These are phyloP conservation scores for Pythium monospermum DNA, from an alignment of 352 stramenopile genomes.

Conservation along the genomic window DNA sequence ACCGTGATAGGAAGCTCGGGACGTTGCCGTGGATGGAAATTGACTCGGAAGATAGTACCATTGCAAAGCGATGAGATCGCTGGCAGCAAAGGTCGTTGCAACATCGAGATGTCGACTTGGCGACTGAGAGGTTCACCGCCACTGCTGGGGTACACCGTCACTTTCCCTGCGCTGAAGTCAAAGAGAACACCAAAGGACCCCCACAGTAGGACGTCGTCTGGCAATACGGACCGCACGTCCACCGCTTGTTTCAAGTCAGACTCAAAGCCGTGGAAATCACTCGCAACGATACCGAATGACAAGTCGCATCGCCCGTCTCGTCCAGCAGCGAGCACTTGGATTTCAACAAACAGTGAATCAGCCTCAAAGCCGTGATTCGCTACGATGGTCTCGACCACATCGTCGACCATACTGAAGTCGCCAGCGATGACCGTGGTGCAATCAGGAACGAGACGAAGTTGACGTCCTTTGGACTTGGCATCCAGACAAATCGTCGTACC, in stretches of 20 bases:
- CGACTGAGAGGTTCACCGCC: conserved; percentile 33
- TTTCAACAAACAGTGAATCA: conserved; percentile 50
- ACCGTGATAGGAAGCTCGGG: conserved; percentile 38
- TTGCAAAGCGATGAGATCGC: conserved; percentile 70
- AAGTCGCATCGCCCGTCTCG: conserved; percentile 40
- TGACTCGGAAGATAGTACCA: conserved; percentile 49
- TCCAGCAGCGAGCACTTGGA: conserved; percentile 48
- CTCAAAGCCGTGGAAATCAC: conserved; percentile 30
- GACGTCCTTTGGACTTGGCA: conserved; percentile 43
- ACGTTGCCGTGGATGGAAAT: conserved; percentile 60
- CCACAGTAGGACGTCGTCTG: conserved; percentile 30
- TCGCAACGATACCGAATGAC: conserved; percentile 46
- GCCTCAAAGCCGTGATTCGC: conserved; percentile 45
- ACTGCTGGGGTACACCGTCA: conserved; percentile 51
- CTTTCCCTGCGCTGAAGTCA: conserved; percentile 58
- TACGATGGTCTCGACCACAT: conserved; percentile 55
- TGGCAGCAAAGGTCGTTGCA: conserved; percentile 43
- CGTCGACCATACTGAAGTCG: conserved; percentile 36
- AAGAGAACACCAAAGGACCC: conserved; percentile 68
- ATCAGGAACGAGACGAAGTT: conserved; percentile 43
- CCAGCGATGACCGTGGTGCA: conserved; percentile 52
- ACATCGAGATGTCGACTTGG: conserved; percentile 24
- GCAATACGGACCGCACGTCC: conserved; percentile 31
- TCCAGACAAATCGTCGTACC: conserved; percentile 60
- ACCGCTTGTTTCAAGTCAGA: conserved; percentile 14